phyloP scores from a whole-genome alignment of 768 basidiomycete species.

The Stropharia rugosoannulata region DNA sequence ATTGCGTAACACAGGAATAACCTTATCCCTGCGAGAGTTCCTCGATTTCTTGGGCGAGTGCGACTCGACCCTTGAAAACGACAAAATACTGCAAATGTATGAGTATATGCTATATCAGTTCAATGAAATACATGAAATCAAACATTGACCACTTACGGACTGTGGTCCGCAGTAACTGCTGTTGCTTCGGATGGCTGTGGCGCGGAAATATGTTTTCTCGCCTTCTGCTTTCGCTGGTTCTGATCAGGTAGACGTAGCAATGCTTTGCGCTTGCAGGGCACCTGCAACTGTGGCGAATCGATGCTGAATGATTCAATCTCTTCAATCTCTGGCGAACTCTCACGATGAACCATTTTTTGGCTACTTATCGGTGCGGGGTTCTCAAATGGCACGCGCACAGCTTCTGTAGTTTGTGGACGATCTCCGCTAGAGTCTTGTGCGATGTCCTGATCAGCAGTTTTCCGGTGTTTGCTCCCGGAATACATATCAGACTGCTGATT shows the following conservation, averaged over 20 bases:
- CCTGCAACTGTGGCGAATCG: conserved; percentile 4
- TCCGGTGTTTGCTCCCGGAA: conserved; percentile 9
- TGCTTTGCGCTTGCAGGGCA: conserved; percentile 11
- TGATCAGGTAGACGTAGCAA: neutral
- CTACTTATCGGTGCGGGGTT: neutral
- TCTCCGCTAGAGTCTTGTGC: neutral
- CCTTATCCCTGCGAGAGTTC: neutral
- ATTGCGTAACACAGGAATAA: conserved; percentile 4
- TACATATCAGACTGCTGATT: conserved; percentile 2
- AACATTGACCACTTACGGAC: conserved; percentile 18
- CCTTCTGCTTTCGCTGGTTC: conserved; percentile 4
- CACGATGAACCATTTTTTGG: neutral
- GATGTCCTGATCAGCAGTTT: conserved; percentile 12
- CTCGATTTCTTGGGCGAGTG: neutral
- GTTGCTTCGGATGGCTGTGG: conserved; percentile 8
- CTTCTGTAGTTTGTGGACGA: neutral
- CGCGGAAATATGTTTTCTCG: conserved; percentile 2
- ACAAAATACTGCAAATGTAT: conserved; percentile 14
- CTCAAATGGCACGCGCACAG: neutral
- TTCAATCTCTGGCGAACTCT: conserved; percentile 11
- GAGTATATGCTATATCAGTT: neutral
- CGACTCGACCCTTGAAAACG: conserved; percentile 11
- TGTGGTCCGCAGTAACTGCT: conserved; percentile 9
- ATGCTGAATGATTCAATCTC: conserved; percentile 24
- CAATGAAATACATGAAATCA: neutral